phyloP scores from a whole-genome alignment of 2,329 filamentous ascomycete genomes.

The Beauveria sp. region DNA sequence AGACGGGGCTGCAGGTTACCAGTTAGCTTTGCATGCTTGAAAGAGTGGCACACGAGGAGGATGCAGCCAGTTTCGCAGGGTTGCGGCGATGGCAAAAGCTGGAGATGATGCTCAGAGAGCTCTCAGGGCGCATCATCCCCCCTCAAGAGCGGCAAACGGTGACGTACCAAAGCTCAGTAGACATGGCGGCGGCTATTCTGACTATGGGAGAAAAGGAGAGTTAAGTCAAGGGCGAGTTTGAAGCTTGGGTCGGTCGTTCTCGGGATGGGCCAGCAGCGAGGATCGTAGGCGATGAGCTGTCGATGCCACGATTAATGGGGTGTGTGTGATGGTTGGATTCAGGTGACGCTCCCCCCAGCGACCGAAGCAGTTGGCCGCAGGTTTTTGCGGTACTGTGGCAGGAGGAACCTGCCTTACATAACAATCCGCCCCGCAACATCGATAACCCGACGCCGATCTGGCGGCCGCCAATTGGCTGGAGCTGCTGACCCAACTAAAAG shows the following conservation, averaged over 20 bases:
- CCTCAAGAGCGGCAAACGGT: slow-evolving; percentile 18
- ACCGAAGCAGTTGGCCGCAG: slow-evolving; percentile 31
- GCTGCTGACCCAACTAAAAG: background rate
- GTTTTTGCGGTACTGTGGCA: slow-evolving; percentile 34
- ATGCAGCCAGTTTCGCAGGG: background rate
- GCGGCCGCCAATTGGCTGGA: background rate
- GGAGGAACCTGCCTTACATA: slow-evolving; percentile 24
- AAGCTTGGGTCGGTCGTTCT: slow-evolving; percentile 7
- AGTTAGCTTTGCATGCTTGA: slow-evolving; percentile 35
- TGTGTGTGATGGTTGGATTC: slow-evolving; percentile 17
- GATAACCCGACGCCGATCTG: slow-evolving; percentile 9
- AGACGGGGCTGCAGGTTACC: slow-evolving; percentile 68
- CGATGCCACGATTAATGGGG: slow-evolving; percentile 12
- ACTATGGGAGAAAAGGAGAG: slow-evolving; percentile 16
- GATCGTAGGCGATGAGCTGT: slow-evolving; percentile 13
- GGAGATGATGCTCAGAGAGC: slow-evolving; percentile 13
- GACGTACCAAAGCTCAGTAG: slow-evolving; percentile 75
- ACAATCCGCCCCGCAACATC: slow-evolving; percentile 16
- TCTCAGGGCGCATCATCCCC: slow-evolving; percentile 6
- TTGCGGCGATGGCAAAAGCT: slow-evolving; percentile 14
- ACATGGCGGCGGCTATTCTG: slow-evolving; percentile 52
- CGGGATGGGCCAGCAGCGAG: slow-evolving; percentile 8
- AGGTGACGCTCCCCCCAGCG: slow-evolving; percentile 32
- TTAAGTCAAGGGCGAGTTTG: slow-evolving; percentile 9
- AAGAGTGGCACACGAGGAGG: background rate